phyloP scores from a whole-genome alignment of 805 yeast genomes.

The Schizosaccharomyces japonicus region DNA sequence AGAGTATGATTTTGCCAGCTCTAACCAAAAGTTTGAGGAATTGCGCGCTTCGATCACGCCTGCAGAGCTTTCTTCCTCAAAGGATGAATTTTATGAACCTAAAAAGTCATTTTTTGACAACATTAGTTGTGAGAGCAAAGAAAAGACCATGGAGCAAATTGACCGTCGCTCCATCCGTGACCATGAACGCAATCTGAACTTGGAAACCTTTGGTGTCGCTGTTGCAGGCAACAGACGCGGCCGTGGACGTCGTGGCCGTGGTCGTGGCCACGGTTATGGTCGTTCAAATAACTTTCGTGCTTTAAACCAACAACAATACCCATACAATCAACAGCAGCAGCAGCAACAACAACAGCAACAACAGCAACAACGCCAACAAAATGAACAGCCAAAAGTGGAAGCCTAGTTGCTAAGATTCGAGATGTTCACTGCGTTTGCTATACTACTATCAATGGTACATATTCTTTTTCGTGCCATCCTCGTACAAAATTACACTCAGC shows the following conservation, averaged over 20 bases:
- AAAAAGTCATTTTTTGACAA: slow-evolving; percentile 72
- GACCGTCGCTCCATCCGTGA: slow-evolving; percentile 20
- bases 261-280: slow-evolving; percentile 21
- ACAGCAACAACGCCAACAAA: no score
- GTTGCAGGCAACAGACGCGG: slow-evolving; percentile 23
- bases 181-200: slow-evolving; percentile 46
- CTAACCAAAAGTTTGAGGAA: slow-evolving; percentile 38
- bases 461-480: no score
- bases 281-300: no score
- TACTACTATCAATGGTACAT: no score
- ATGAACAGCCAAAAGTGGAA: no score
- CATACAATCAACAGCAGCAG: no score
- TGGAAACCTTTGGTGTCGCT: slow-evolving; percentile 67
- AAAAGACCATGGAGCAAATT: slow-evolving; percentile 16
- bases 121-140: slow-evolving; percentile 37
- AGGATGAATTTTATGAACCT: slow-evolving; percentile 35
- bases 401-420: no score
- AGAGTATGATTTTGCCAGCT: slow-evolving; percentile 54
- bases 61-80: not conserved
- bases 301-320: no score
- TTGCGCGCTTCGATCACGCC: not conserved
- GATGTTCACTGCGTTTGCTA: no score
- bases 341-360: no score
- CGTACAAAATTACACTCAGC: no score
- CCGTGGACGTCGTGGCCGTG: slow-evolving; percentile 29